A percentile compares a stretch with the other conserved stretches of the same genome.
phyloP scores from a whole-genome alignment of 1,284 basidiomycete species.

The Xerocomus minutiporus region DNA sequence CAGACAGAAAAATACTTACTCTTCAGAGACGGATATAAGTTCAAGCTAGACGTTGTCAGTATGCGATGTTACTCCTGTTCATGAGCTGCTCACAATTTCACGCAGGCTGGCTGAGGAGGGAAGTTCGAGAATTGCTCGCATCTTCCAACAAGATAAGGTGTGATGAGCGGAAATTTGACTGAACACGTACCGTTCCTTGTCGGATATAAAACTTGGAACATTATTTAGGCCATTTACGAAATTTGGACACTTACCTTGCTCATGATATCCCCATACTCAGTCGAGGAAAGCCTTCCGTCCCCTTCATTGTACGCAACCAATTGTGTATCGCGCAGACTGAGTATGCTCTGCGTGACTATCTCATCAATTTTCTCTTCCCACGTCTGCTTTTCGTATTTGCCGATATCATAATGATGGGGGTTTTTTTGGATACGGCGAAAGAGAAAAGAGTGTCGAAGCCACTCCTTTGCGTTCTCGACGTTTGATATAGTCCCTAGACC shows the following conservation, averaged over 20 bases:
- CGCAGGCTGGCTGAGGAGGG: conserved; percentile 50
- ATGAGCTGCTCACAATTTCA: conserved; percentile 52
- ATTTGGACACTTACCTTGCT: conserved; percentile 55
- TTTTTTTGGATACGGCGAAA: conserved; percentile 82
- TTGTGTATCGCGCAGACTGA: conserved; percentile 52
- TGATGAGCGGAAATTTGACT: neutral
- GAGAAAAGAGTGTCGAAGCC: conserved; percentile 80
- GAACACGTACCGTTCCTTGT: conserved; percentile 51
- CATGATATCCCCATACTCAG: conserved; percentile 80
- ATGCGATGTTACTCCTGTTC: neutral
- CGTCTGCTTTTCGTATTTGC: conserved; percentile 52
- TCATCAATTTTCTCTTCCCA: conserved; percentile 70
- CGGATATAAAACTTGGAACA: conserved; percentile 62
- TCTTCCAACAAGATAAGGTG: conserved; percentile 40
- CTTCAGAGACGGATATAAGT: conserved; percentile 59
- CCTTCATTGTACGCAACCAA: conserved; percentile 48
- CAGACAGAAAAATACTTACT: conserved; percentile 39
- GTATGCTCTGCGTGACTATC: conserved; percentile 65
- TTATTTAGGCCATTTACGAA: conserved; percentile 2
- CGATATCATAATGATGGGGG: conserved; percentile 68
- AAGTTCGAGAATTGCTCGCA: conserved; percentile 61
- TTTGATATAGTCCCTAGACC: conserved; percentile 75
- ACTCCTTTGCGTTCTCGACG: conserved; percentile 65
- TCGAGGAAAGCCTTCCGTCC: conserved; percentile 47
- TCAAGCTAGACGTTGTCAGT: conserved; percentile 49